Percentiles rank a stretch among this genome's conserved stretches.
phyloP scores from a whole-genome alignment of 352 stramenopile species.

The Globisporangium echinulatum region DNA sequence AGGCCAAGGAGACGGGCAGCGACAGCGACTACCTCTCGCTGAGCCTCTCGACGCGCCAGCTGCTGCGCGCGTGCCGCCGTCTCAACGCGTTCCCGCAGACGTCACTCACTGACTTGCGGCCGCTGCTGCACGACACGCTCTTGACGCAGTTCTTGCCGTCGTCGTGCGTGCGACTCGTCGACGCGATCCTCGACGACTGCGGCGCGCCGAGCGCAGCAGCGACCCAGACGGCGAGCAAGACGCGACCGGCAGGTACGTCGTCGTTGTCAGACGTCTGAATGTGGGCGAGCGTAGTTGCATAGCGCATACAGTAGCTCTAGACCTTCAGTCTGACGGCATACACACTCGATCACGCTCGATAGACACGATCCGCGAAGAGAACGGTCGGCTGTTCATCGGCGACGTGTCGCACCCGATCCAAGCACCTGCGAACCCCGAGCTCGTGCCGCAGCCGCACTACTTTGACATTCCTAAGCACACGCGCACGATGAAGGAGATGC shows the following conservation, averaged over 20 bases:
- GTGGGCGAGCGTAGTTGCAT: too few relatives aligned
- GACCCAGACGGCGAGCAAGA: neutral
- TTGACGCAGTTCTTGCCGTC: conserved; percentile 69
- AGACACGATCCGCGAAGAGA: conserved; percentile 37
- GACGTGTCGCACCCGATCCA: conserved; percentile 56
- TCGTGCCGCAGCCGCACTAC: conserved; percentile 86
- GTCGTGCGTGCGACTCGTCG: conserved; percentile 38
- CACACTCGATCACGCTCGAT: neutral
- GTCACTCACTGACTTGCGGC: conserved; percentile 52
- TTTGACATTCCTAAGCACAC: conserved; percentile 90
- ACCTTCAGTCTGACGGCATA: too few relatives aligned
- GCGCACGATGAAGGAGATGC: conserved; percentile 80
- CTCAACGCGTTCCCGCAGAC: conserved; percentile 63
- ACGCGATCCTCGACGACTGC: conserved; percentile 46
- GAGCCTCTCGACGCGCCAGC: conserved; percentile 57
- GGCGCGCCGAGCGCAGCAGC: conserved; percentile 17
- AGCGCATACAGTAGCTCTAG: too few relatives aligned
- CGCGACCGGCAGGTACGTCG: conserved; percentile 4
- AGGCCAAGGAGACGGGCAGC: conserved; percentile 29
- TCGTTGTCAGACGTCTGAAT: too few relatives aligned
- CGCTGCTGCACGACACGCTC: conserved; percentile 68
- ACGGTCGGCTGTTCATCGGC: conserved; percentile 48
- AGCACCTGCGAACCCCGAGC: conserved; percentile 42
- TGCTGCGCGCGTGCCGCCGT: conserved; percentile 57
- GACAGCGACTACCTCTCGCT: conserved; percentile 45